Base-by-base conservation (phyloP, 306 rosid genomes). In the Citrullus colocynthis region DNA sequence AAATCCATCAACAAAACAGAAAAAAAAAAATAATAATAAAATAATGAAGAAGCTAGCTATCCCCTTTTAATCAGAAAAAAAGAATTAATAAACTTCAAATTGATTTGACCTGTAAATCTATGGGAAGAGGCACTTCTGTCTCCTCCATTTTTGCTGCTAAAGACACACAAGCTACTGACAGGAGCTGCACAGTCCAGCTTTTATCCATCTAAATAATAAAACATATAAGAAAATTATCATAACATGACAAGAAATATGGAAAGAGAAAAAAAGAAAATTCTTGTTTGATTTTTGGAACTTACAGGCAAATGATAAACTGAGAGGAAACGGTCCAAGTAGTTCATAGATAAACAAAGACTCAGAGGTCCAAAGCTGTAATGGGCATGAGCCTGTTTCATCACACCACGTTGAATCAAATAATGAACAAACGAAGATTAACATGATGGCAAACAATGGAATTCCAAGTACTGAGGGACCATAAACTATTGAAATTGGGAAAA, bases 321-420 rank as follows among this genome's bases (percentile, higher is more conserved):
- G 55, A 91, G 87, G 84, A 90, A 90, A 60, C 97, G 93, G 83
- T 93, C 98, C 82, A 88, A 78, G 87, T 93, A 93, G 84, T 91
- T 93, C 81, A 87, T 85, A 18, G 92, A 80, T 30, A 91, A 89
- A 82, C 82, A 87, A 30, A 88, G 49, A 84, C 86, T 79, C 57
- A 77, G 60, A 49, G 93, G 86, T 78, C 93, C 96, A 81, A 90
- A 90, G 61, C 84, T 83, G 79, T 76, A 82, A 78, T 79, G 81
- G 36, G 83, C 63, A 84, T 83, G 84, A 82, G 88, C 96, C 98
- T 91, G 93, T 83, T 32, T 75, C 80, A 86, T 77, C 83, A 83
- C 76, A 80, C 6, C 74, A 32, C 67, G 78, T 32, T 80, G 36
- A 82, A 39, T 58, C 55, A 59, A 52, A 55, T 17, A 55, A 55